Base-by-base conservation (phyloP, 352 stramenopile species). In the Pythium dissimile region DNA sequence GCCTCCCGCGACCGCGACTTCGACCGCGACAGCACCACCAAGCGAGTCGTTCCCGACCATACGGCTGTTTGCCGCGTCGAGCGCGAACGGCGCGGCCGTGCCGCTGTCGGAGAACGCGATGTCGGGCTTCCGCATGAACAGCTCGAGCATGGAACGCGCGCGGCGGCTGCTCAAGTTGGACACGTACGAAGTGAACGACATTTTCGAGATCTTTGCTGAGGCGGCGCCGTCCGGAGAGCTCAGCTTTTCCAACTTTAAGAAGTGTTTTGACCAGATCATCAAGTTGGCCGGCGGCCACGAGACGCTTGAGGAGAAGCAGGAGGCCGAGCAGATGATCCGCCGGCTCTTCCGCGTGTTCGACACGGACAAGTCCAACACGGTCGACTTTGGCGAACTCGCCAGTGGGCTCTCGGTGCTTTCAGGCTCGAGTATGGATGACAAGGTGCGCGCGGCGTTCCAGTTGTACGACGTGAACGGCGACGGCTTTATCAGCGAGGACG, bases 241-340 rank as follows among this genome's bases (percentile, higher is more conserved):
- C 30, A 87, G 63, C 23, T 93, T 91, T 51, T 73, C 77, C 5
- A 80, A 80, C 37, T 94, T 95, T 61, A 92, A 92, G 50, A 90
- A 92, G 52, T 95, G 83, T 37, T 93, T 95, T 51, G 83, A 93
- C 50, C 83, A 92, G 59, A 92, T 95, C 31, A 88, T 92, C 59
- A 83, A 87, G 27, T 65, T 95, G 18, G 83, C 81, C 28, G 84
- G 84, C 16, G 84, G 84, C 12, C 80, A 92, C 38, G 69, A 73
- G 21, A 80, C 74, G 6, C n/a, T 60, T 0, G 78, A 90, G 47
- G 83, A 91, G 51, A 77, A 82, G 4, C 72, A 90, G 55, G 78
- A 92, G 38, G 82, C 81, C n/a, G 80, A 92, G 30, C 58, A 68
- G 30, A 90, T 95, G 69, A 78, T 95, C 38, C 78, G 84, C 26